phyloP scores from a whole-genome alignment of 2,329 filamentous ascomycete species.

The Helotiales sp. region DNA sequence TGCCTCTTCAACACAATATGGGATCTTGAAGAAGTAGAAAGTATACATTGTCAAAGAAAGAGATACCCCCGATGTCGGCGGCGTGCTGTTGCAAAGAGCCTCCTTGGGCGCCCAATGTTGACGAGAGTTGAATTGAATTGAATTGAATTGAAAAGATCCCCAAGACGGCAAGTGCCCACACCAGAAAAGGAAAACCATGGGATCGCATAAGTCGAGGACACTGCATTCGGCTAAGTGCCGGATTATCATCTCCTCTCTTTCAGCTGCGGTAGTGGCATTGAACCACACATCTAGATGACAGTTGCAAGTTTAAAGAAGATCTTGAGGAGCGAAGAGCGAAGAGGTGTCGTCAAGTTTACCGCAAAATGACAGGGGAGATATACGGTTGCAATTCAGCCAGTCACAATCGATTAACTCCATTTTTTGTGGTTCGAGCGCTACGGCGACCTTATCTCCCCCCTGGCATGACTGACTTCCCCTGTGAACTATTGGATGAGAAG shows the following conservation, averaged over 20 bases:
- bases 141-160: neutral
- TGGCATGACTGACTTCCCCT: neutral
- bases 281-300: neutral
- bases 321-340: neutral
- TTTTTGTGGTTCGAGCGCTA: neutral
- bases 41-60: neutral
- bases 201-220: neutral
- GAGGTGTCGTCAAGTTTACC: neutral
- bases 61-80: neutral
- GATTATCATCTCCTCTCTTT: neutral
- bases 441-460: neutral
- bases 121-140: too few species aligned
- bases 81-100: neutral
- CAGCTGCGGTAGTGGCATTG: neutral
- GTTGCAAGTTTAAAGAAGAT: neutral
- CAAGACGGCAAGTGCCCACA: neutral
- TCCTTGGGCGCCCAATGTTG: neutral
- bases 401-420: neutral
- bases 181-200: neutral
- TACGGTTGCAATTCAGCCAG: neutral
- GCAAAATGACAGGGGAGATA: neutral
- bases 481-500: neutral
- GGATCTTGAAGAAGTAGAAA: neutral
- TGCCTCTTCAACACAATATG: neutral
- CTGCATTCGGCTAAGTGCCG: too few species aligned